Evolutionary conservation across 257 asterid species (phyloP), one percentile per base, ranked within the genome.

Genomic region (Solanum appendiculatum): DNA sequence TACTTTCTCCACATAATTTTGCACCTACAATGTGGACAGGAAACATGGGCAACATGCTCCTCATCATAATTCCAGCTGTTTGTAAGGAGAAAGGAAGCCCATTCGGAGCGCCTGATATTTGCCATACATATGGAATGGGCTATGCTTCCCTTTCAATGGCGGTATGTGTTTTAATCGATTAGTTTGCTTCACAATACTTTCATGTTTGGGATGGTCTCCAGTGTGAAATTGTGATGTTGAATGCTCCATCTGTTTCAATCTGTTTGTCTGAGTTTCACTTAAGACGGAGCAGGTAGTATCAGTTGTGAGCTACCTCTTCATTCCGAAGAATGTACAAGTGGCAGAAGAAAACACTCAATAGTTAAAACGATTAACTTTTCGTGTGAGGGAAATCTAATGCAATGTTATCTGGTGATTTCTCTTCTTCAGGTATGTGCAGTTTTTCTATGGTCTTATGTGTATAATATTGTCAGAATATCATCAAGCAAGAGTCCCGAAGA

Each of bases 1-100:
- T 60, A 60, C 69, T 60, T 60, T 60, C 69, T 68, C 42, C 44
- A 4, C 44, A 9, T 70, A 70, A 70, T 34, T 44, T 63, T 60
- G 82, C 60, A 29, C 46, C 63, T 40, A 78, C 25, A 51, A 83
- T 60, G 37, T 88, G 10, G 37, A 89, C 90, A 95, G 98, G 98
- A 68, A 96, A 96, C 89, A 77, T 95, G 90, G 98, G 99, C 12
- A 94, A 96, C 93, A 85, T 96, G 92, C 96, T 89, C 84, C 92
- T 96, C 85, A 95, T 96, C 88, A 93, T 96, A 90, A 89, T 95
- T 85, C 99, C 99, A 31, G 98, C 98, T 68, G 94, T 96, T 42
- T 96, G 99, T 88, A 94, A 92, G 90, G 98, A 88, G 83, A 88
- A 88, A 87, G 87, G 86, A 23, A 88, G 88, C 70, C 90, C 90